phyloP scores from a whole-genome alignment of 2,329 filamentous ascomycete species.

The Ceratocystis colombiana region DNA sequence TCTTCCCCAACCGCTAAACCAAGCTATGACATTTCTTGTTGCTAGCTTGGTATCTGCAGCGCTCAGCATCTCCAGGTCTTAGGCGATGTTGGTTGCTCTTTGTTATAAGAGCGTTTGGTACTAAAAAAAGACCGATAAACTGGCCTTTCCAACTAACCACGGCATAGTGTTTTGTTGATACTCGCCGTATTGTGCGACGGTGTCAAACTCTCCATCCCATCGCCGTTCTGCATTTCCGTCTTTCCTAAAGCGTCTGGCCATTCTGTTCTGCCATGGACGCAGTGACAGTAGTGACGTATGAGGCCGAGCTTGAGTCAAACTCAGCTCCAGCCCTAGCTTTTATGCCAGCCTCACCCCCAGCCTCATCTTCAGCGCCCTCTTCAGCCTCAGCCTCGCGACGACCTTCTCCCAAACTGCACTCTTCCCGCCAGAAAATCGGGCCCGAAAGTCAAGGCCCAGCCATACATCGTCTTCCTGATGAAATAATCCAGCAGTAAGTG shows the following conservation, averaged over 20 bases:
- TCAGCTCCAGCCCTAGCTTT: background rate
- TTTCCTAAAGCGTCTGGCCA: background rate
- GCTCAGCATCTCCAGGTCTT: background rate
- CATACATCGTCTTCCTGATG: constrained; percentile 52
- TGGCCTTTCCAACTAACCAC: too few species aligned
- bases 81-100: background rate
- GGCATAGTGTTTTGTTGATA: too few species aligned
- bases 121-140: background rate
- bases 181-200: too few species aligned
- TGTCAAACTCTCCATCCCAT: background rate
- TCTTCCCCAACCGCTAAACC: background rate
- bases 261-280: constrained; percentile 4
- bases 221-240: background rate
- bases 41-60: background rate
- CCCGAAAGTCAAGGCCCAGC: constrained; percentile 28
- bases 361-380: background rate
- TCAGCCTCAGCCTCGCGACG: background rate
- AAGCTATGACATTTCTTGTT: constrained; percentile 10
- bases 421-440: background rate
- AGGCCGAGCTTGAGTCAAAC: constrained; percentile 14
- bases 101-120: background rate
- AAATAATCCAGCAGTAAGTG: constrained; percentile 57
- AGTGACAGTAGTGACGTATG: constrained; percentile 1
- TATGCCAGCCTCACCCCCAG: background rate
- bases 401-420: constrained; percentile 2